A percentile compares a stretch with the other conserved stretches of the same genome.
These are phyloP conservation scores for Schoenoplectus tabernaemontani DNA, from an alignment of 202 grass and related monocot genomes.

Conservation along the genomic window DNA sequence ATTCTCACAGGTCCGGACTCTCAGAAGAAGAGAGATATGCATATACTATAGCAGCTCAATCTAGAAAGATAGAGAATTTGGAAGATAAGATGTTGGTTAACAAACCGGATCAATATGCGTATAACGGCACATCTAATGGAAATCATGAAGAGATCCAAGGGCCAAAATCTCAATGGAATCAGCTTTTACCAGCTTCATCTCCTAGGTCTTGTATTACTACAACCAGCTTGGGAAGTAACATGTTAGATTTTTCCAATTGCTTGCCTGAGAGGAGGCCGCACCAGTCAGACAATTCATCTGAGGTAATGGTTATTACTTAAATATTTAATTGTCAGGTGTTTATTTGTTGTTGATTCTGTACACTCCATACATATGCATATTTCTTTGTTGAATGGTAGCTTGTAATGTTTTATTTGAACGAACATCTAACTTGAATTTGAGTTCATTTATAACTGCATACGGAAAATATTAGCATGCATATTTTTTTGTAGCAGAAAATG, in stretches of 20 bases:
- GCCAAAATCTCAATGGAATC: conserved; percentile 50
- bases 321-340: not conserved
- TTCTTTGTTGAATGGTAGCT: not conserved
- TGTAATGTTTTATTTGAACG: not conserved
- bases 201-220: conserved; percentile 54
- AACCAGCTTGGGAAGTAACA: conserved; percentile 43
- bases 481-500: not conserved
- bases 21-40: conserved; percentile 24
- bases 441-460: not conserved
- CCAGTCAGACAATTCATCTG: conserved; percentile 60
- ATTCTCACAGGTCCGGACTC: conserved; percentile 22
- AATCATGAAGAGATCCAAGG: conserved; percentile 35
- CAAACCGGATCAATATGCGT: conserved; percentile 16
- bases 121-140: conserved; percentile 27
- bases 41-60: conserved; percentile 24
- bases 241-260: conserved; percentile 60
- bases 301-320: conserved; percentile 39
- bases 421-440: not conserved
- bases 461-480: not conserved
- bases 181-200: conserved; percentile 43
- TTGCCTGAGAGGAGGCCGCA: conserved; percentile 35
- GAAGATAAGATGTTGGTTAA: not conserved
- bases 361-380: not conserved
- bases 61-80: conserved; percentile 11
- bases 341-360: not conserved